Evolutionary conservation across 2,329 filamentous ascomycete genomes (phyloP).

Genomic region (Bisporella sp.): DNA sequence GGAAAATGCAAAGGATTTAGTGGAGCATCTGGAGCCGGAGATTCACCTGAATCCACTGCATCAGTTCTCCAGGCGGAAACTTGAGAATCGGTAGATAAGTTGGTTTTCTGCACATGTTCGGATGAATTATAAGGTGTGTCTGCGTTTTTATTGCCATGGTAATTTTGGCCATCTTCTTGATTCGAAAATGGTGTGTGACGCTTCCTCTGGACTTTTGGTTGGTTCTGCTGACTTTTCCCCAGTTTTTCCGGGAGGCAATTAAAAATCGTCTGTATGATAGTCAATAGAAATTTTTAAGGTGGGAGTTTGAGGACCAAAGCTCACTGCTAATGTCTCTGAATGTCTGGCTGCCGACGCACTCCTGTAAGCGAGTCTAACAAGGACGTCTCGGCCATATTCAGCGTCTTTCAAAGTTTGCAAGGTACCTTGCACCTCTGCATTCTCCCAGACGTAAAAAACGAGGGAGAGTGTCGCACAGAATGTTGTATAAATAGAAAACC

Average conservation of each 20-base stretch:
- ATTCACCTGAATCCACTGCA: conserved; percentile 1
- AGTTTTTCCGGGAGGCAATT: conserved; percentile 5
- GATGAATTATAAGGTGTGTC: not conserved
- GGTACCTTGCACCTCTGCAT: conserved; percentile 63
- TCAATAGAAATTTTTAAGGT: not conserved
- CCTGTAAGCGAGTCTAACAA: conserved; percentile 68
- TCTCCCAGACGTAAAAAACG: conserved; percentile 70
- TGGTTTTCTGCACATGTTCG: not conserved
- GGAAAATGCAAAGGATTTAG: not conserved
- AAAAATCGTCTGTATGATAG: conserved; percentile 4
- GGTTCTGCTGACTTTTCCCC: conserved; percentile 3
- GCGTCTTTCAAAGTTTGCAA: conserved; percentile 79
- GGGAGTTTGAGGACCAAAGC: not conserved
- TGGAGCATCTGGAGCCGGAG: not conserved
- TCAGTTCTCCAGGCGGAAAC: not conserved
- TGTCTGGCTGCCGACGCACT: conserved; percentile 62
- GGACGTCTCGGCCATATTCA: conserved; percentile 72
- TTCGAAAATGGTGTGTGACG: not conserved
- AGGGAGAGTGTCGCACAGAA: conserved; percentile 73
- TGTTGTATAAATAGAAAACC: conserved; percentile 76
- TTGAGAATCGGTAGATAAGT: conserved; percentile 1
- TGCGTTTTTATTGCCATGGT: not conserved
- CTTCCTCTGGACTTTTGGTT: conserved; percentile 3
- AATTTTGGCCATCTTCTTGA: not conserved
- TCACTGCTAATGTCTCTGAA: conserved; percentile 6